Base-by-base conservation (phyloP, 1,284 basidiomycete species). In the Gomphus bonarii region DNA sequence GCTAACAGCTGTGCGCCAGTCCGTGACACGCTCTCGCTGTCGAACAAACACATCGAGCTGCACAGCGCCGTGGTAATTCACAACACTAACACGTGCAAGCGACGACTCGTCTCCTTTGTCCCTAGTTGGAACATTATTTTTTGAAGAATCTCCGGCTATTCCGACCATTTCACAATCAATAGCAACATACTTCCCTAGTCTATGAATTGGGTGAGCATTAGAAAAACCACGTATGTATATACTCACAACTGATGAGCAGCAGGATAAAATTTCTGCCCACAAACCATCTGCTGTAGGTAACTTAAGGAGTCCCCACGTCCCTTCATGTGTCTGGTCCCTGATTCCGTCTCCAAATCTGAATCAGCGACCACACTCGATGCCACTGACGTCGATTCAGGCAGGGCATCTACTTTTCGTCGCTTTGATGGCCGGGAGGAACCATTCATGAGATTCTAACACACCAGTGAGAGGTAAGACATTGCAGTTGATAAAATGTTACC, bases 101-200 rank as follows among this genome's bases (percentile, higher is more conserved):
- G 86, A 85, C 0, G 88, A 93, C 67, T 97, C 81, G 1, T 79
- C 62, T 10, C 92, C 94, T 44, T 58, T 28, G 36, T 58, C 43
- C 35, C 42, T 52, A 14, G 40, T 18, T 1, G 25, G 11, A 9
- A 42, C 16, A 46, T 14, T 46, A 3, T 30, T 36, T 10, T 50
- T 52, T 18, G n/a, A 30, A 8, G 57, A 16, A 33, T 87, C 77
- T 9, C 83, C 78, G 0, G 95, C 94, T 6, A 98, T 82, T 1
- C 95, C 95, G 3, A 99, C 95, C 95, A 99, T 98, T 72, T 99
- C 95, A 65, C 95, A 97, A 69, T 98, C 95, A 46, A 98, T 74
- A 0, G 91, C 85, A 31, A 95, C 70, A 62, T 87, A 93, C 67
- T 82, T 85, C 50, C 88, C 90, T 1, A 83, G 80, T 58, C 86